Evolutionary conservation across 805 yeast species (phyloP), one percentile per base, ranked within the genome.

Genomic region (Saccharomycopsis sp.): DNA sequence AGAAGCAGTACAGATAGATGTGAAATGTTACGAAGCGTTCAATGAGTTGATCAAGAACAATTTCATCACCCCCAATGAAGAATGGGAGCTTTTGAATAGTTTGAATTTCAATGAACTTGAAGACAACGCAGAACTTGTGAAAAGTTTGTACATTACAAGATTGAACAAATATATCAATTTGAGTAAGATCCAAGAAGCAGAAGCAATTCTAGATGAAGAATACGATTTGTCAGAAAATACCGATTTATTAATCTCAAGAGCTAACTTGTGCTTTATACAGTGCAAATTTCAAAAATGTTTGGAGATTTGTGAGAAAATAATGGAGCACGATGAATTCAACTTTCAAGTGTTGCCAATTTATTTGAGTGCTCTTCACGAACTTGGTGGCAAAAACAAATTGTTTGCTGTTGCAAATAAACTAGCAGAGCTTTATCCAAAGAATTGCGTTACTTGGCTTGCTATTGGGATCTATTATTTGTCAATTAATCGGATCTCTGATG

Each of bases 11-110:
- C 51, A 74, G 50, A 85, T 84, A 2, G 97, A 89, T 58, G 87
- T 83, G 5, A 85, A 87, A 57, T 92, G 96, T 59, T 89, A 67
- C 57, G 98, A 89, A 51, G 96, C 97, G 0, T 86, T 86, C 56
- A 75, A 83, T 52, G 87, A 82, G 54, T 68, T 89, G 38, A 70
- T 83, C 1, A 62, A 71, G 32, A 80, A 81, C 50, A 80, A 79
- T 53, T 68, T 86, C 52, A 62, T 89, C 60, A 73, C 92, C 0
- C 95, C 96, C 0, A 59, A 65, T 13, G 96, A 89, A 53, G 94
- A 87, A 60, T 83, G 94, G 92, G 85, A 80, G 27, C 69, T 92
- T 27, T 57, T 87, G 7, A 63, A 70, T 8, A 57, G 69, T 21
- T 60, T 86, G 30, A 74, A 79, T 48, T 85, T 86, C 55, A 73